phyloP scores from a whole-genome alignment of 805 yeast species.

The Metschnikowia sp. region DNA sequence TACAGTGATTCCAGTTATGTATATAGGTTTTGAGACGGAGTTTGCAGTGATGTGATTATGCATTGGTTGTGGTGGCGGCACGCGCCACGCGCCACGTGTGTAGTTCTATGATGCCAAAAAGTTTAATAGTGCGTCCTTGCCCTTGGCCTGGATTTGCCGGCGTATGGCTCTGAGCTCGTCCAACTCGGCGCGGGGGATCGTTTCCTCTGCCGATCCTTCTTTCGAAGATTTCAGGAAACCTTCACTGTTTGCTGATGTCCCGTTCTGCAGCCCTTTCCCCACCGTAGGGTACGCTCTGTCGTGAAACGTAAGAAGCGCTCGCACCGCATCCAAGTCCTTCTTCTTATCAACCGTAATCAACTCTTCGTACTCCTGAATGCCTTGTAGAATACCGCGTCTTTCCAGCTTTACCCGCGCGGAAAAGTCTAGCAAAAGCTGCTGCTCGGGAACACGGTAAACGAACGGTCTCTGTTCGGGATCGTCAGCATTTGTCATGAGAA shows the following conservation, averaged over 20 bases:
- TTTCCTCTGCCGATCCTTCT: too few species aligned
- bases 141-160: constrained; percentile 62
- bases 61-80: not conserved
- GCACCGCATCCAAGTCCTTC: constrained; percentile 10
- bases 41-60: not conserved
- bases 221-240: too few species aligned
- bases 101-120: constrained; percentile 39
- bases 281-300: not conserved
- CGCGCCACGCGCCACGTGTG: not conserved
- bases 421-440: constrained; percentile 67
- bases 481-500: constrained; percentile 16
- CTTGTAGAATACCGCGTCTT: constrained; percentile 19
- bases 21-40: not conserved
- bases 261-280: not conserved
- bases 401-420: constrained; percentile 30
- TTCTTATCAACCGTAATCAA: not conserved
- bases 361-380: constrained; percentile 25
- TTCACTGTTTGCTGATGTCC: too few species aligned
- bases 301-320: constrained; percentile 3
- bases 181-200: constrained; percentile 32
- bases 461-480: constrained; percentile 35
- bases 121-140: constrained; percentile 58
- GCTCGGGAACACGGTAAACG: constrained; percentile 65
- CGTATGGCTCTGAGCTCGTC: constrained; percentile 54
- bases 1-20: constrained; percentile 2